Conservation (phyloP, 441 rosid genomes). For the Syzygium syzygioides region DNA sequence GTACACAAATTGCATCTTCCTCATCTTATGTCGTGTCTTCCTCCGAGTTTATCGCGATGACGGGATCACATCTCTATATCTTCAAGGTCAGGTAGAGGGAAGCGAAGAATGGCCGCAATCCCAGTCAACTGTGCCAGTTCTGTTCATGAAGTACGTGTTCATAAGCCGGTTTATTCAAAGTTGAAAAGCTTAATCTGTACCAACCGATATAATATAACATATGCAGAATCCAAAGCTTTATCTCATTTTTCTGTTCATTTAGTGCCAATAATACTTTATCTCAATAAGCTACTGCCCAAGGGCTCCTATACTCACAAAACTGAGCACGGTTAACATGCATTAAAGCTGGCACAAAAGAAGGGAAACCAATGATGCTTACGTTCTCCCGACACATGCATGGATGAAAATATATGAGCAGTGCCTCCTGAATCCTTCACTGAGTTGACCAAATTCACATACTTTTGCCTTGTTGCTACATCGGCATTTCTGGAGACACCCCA, state of each 20-base stretch:
- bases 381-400: constrained; percentile 96
- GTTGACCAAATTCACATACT: constrained; percentile 66
- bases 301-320: not conserved
- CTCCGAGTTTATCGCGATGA: not conserved
- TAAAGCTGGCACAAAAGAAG: not conserved
- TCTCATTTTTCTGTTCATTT: not conserved
- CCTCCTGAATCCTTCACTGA: constrained; percentile 83
- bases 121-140: constrained; percentile 84
- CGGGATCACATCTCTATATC: constrained; percentile 77
- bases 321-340: not conserved
- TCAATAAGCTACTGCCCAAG: not conserved
- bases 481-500: constrained; percentile 53
- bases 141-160: constrained; percentile 18
- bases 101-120: constrained; percentile 86
- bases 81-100: constrained; percentile 91
- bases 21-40: not conserved
- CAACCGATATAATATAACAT: not conserved
- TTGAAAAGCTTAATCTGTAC: not conserved
- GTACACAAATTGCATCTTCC: not conserved
- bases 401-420: constrained; percentile 70
- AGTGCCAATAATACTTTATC: not conserved
- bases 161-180: not conserved
- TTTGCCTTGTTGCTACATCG: constrained; percentile 53
- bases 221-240: not conserved
- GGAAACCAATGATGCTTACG: constrained; percentile 36